Percentiles rank a stretch among this genome's conserved stretches.
Evolutionary conservation across 2,329 filamentous ascomycete species (phyloP).

Genomic region (Ceratocystis diversiconidia): DNA sequence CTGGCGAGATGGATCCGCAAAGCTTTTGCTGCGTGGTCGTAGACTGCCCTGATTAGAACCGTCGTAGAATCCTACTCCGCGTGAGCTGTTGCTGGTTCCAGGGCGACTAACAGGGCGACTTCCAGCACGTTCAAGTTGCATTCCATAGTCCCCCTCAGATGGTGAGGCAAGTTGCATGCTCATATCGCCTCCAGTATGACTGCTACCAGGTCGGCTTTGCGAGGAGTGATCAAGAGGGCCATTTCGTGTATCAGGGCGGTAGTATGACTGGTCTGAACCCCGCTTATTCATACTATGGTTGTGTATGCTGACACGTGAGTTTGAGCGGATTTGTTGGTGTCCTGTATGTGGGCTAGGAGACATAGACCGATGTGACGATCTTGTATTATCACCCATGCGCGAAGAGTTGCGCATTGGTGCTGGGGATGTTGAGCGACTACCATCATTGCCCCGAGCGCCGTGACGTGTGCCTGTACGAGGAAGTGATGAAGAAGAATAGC

Average conservation of each 20-base stretch:
- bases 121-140: conserved; percentile 35
- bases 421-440: conserved; percentile 51
- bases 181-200: conserved; percentile 42
- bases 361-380: conserved; percentile 11
- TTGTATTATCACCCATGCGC: conserved; percentile 11
- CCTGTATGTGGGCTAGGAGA: conserved; percentile 12
- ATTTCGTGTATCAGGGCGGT: conserved; percentile 35
- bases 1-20: conserved; percentile 67
- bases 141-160: conserved; percentile 44
- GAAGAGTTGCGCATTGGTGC: conserved; percentile 34
- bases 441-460: conserved; percentile 43
- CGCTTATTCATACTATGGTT: conserved; percentile 31
- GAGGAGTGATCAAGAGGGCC: conserved; percentile 29
- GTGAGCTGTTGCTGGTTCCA: conserved; percentile 31
- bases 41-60: conserved; percentile 30
- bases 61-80: conserved; percentile 44
- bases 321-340: conserved; percentile 12
- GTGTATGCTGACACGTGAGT: conserved; percentile 21
- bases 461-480: conserved; percentile 37
- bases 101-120: conserved; percentile 31
- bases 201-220: conserved; percentile 34
- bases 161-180: conserved; percentile 51
- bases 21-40: conserved; percentile 61
- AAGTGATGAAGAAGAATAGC: conserved; percentile 16
- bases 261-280: conserved; percentile 37